A percentile compares a stretch with the other conserved stretches of the same genome.
Evolutionary conservation across 345 rosid genomes (phyloP).

Genomic region (Balakata baccata): DNA sequence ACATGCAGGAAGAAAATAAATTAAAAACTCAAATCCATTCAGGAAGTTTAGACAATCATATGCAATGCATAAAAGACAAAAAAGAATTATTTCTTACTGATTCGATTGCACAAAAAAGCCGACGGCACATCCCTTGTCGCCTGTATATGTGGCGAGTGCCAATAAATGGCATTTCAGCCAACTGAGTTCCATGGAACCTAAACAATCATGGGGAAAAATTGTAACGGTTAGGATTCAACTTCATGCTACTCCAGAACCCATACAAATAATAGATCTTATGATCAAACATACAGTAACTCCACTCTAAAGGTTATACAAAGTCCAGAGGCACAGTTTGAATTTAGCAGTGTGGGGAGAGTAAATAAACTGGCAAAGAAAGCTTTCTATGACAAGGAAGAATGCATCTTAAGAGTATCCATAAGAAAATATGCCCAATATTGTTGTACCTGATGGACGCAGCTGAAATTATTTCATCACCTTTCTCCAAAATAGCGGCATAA

Average conservation of each 20-base stretch:
- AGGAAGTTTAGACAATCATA: background rate
- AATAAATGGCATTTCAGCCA: constrained; percentile 39
- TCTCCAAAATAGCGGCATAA: constrained; percentile 73
- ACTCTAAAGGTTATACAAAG: background rate
- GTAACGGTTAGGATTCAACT: constrained; percentile 13
- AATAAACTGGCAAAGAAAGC: background rate
- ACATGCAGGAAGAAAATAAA: background rate
- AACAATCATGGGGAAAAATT: background rate
- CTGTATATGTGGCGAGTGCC: constrained; percentile 36
- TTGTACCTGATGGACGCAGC: constrained; percentile 76
- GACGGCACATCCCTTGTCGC: constrained; percentile 38
- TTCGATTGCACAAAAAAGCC: constrained; percentile 32
- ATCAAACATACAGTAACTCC: background rate
- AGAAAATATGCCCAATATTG: constrained; percentile 12
- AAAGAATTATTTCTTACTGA: constrained; percentile 13
- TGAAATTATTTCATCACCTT: constrained; percentile 84
- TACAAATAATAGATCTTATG: background rate
- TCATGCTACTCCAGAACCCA: background rate
- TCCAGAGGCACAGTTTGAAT: background rate
- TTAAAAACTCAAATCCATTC: background rate
- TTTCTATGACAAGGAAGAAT: background rate
- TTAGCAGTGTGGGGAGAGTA: too few species aligned
- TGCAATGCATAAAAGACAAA: background rate
- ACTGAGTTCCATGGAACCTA: constrained; percentile 28
- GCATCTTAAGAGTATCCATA: background rate